These are phyloP conservation scores for Penicillium sp. DNA, from an alignment of 2,329 filamentous ascomycete genomes.

Conservation along the genomic window DNA sequence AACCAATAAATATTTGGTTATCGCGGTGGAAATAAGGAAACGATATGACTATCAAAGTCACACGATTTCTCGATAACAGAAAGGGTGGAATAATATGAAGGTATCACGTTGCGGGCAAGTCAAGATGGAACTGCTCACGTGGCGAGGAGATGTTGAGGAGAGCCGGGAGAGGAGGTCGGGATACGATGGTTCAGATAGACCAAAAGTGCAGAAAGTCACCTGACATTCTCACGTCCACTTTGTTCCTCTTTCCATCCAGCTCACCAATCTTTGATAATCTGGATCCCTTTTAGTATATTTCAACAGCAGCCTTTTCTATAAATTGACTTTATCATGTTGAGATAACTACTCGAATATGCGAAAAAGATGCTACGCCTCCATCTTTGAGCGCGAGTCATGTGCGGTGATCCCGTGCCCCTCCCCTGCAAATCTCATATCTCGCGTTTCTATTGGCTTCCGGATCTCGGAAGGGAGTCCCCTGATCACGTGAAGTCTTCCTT, in stretches of 20 bases:
- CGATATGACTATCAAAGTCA: conserved; percentile 19
- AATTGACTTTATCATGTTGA: conserved; percentile 2
- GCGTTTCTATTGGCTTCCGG: conserved; percentile 28
- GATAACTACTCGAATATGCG: conserved; percentile 12
- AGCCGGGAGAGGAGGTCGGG: conserved; percentile 24
- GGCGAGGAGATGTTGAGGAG: conserved; percentile 30
- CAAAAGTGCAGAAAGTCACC: conserved; percentile 33
- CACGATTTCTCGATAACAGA: conserved; percentile 31
- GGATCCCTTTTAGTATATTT: too few relatives aligned
- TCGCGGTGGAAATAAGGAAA: not conserved
- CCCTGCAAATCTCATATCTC: conserved; percentile 15
- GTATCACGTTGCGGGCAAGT: conserved; percentile 31
- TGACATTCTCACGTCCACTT: conserved; percentile 18
- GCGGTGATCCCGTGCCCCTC: conserved; percentile 40
- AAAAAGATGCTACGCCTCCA: conserved; percentile 16
- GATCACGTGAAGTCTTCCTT: conserved; percentile 28
- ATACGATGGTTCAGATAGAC: conserved; percentile 20
- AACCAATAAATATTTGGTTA: conserved; percentile 3
- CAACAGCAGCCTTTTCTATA: not conserved
- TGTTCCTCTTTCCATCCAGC: too few relatives aligned
- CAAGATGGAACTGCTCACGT: conserved; percentile 42
- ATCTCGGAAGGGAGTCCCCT: conserved; percentile 20
- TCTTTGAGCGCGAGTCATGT: conserved; percentile 32
- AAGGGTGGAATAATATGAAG: conserved; percentile 28
- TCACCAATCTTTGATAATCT: too few relatives aligned